phyloP scores from a whole-genome alignment of 257 asterid genomes.

The Mentha longifolia region DNA sequence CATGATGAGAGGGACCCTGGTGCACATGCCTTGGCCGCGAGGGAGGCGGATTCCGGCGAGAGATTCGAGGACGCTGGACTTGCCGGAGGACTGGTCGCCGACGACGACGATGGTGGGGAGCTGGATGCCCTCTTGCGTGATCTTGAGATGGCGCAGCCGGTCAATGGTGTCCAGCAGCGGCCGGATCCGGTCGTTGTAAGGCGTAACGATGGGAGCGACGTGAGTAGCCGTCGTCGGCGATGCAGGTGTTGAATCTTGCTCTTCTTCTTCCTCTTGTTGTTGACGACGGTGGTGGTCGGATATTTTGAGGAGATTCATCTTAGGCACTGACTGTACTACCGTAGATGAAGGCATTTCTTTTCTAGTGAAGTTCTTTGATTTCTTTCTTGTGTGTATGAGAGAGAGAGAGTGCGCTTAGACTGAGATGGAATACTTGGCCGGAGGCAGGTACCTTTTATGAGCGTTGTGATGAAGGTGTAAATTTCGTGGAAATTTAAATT shows the following conservation, averaged over 20 bases:
- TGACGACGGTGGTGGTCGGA: not conserved
- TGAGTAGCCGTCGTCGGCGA: not conserved
- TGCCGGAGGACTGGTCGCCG: conserved; percentile 46
- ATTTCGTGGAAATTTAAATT: too few species aligned
- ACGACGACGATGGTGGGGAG: conserved; percentile 56
- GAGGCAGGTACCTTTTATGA: too few species aligned
- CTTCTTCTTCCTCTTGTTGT: not conserved
- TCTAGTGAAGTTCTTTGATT: not conserved
- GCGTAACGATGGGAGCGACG: conserved; percentile 42
- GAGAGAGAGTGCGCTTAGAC: not conserved
- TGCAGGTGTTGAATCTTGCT: not conserved
- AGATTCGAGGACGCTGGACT: conserved; percentile 48
- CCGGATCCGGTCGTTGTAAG: conserved; percentile 45
- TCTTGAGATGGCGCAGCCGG: conserved; percentile 47
- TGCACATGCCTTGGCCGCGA: conserved; percentile 59
- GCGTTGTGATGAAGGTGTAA: too few species aligned
- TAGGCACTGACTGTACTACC: not conserved
- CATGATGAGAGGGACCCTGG: conserved; percentile 52
- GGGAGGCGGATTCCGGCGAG: conserved; percentile 58
- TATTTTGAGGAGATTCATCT: not conserved
- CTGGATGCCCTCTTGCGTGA: conserved; percentile 57
- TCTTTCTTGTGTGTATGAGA: not conserved
- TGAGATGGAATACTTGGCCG: too few species aligned
- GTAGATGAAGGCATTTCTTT: not conserved
- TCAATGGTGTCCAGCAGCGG: conserved; percentile 54